Base-by-base conservation (phyloP, 129 eudicot species). In the Chrysanthemum seticuspe region DNA sequence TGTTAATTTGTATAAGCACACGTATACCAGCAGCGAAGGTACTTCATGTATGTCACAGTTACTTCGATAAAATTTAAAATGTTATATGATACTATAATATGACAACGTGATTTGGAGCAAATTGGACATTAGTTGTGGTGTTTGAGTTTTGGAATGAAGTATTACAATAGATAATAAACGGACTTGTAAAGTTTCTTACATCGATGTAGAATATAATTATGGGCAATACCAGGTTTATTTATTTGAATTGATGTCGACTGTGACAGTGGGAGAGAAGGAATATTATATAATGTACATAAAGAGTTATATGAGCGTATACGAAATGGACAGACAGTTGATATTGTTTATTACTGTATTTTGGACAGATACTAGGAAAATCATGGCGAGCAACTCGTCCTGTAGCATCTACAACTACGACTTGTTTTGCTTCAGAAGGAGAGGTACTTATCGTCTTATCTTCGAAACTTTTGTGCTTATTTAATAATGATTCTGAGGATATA, bases 361-460 rank as follows among this genome's bases (percentile, higher is more conserved):
- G 51, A 45, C 83, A 90, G 93, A 77, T 87, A 45, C 29, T 76
- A 27, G 83, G 90, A 44, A 82, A 83, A 61, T 83, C 96, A 57
- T 72, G 85, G 75, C 68, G 57, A 75, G 31, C 60, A 23, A 51
- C 73, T 18, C 70, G 83, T 59, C 82, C 88, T 34, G 74, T 68
- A 15, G 78, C 72, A 6, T 75, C 83, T 21, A 59, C 78, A 8
- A 62, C 81, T 13, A 67, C 83, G 13, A 66, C 73, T 57, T 75
- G 56, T 67, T 78, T 81, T 50, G 60, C 82, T 48, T 15, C 78
- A 13, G 84, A 76, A 79, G 90, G 79, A 50, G 85, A 87, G 96
- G 96, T 90, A 79, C 6, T 27, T 7, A 18, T 72, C 25, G 19
- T 70, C 50, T 72, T 44, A 9, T 40, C 10, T 72, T 65, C 23